Base-by-base conservation (phyloP, 768 basidiomycete genomes). In the Asterophora lycoperdoides region DNA sequence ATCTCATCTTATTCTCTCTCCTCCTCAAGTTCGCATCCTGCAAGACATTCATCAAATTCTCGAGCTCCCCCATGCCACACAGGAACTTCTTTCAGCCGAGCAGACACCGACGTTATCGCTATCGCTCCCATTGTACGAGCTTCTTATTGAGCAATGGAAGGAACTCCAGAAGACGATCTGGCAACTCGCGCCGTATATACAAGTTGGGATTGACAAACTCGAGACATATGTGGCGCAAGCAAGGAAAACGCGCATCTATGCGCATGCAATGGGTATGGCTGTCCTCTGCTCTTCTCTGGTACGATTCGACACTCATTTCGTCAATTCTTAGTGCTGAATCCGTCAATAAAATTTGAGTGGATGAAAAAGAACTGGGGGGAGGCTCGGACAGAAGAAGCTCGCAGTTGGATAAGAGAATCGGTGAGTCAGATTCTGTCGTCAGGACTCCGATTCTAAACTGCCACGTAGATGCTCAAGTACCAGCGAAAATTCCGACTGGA, bases 1-100 rank as follows among this genome's bases (percentile, higher is more conserved):
- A 1, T 33, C 30, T 9, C 30, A 32, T 8, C 30, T 10, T 8
- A 9, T 32, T 8, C 13, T 32, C 13, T 32, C 30, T 18, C 35
- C 23, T 10, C 13, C 28, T 13, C 10, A 58, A 48, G 35, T 55
- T 33, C 23, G 57, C 20, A 56, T 67, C 35, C 53, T 67, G 13
- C 32, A 44, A 19, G 64, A 71, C 47, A 67, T 71, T 10, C 59
- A 56, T 14, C 37, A 57, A 32, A 55, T 68, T 42, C 52, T 68
- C 13, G 23, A 43, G 30, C 37, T 65, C 19, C 59, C 63, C 9
- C 67, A 68, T 51, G 34, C 33, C 8, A 57, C 58, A 6, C 72
- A 72, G 49, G 62, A 68, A 46, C 55, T 68, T 9, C 54, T 71
- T 2, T 70, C 64, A 5, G 61, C 60, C 8, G 63, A 70, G 47